Evolutionary conservation across 805 yeast genomes (phyloP).

Genomic region (Candida hispaniensis): DNA sequence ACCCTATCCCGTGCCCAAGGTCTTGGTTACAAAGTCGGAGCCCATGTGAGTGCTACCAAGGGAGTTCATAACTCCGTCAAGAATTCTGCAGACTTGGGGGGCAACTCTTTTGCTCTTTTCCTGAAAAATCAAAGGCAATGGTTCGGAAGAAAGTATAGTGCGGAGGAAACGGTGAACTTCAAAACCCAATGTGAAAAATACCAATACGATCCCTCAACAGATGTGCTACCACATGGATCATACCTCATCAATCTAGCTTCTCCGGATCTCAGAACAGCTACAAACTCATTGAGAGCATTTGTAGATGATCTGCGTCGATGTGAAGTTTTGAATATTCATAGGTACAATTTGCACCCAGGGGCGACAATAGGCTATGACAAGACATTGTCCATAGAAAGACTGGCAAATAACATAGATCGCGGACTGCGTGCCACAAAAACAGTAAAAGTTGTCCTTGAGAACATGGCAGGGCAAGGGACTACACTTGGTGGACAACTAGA

Average conservation of each 20-base stretch:
- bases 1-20: constrained; percentile 4
- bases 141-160: constrained; percentile 69
- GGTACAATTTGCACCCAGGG: constrained; percentile 84
- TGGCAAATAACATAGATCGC: constrained; percentile 70
- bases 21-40: constrained; percentile 45
- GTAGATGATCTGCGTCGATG: constrained; percentile 82
- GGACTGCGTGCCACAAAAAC: constrained; percentile 64
- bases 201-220: constrained; percentile 28
- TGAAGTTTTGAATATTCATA: constrained; percentile 72
- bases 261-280: constrained; percentile 71
- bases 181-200: constrained; percentile 47
- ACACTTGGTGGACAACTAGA: constrained; percentile 72
- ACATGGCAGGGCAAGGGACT: constrained; percentile 96
- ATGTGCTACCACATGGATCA: constrained; percentile 88
- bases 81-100: constrained; percentile 47
- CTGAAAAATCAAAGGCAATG: constrained; percentile 84
- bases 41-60: constrained; percentile 67
- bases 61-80: constrained; percentile 55
- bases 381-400: constrained; percentile 46
- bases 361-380: constrained; percentile 70
- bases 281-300: constrained; percentile 64
- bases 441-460: constrained; percentile 85
- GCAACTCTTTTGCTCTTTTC: constrained; percentile 83
- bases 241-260: constrained; percentile 88
- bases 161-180: constrained; percentile 59